These are phyloP conservation scores for Aciculoconidium aculeatum DNA, from an alignment of 805 yeast genomes.

Conservation along the genomic window DNA sequence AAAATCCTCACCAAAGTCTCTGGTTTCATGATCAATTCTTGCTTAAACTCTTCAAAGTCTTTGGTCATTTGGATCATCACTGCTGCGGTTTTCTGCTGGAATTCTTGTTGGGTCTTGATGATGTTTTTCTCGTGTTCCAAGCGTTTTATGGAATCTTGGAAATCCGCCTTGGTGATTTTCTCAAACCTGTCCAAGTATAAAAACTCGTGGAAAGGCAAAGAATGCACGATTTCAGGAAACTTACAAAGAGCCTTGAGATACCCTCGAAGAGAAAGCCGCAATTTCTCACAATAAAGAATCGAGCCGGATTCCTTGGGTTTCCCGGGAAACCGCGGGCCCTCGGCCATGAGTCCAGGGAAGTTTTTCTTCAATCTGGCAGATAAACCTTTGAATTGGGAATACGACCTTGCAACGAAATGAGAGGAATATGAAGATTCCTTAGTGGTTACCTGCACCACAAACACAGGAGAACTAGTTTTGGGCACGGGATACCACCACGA, in stretches of 20 bases:
- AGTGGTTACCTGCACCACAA: neutral
- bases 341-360: constrained; percentile 59
- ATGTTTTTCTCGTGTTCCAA: constrained; percentile 53
- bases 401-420: constrained; percentile 55
- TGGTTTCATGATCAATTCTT: constrained; percentile 42
- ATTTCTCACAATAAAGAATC: constrained; percentile 24
- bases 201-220: constrained; percentile 49
- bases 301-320: constrained; percentile 10
- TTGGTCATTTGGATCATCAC: constrained; percentile 50
- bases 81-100: constrained; percentile 62
- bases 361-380: constrained; percentile 44
- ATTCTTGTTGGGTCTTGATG: constrained; percentile 57
- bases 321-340: constrained; percentile 3
- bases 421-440: constrained; percentile 5
- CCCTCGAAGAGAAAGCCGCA: constrained; percentile 72
- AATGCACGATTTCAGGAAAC: constrained; percentile 50
- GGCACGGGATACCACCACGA: too few species aligned
- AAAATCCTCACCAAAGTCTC: constrained; percentile 59
- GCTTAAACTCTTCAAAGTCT: constrained; percentile 56
- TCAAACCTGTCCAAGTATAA: constrained; percentile 32
- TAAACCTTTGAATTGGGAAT: constrained; percentile 60
- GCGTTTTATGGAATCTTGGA: constrained; percentile 53
- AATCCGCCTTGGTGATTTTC: constrained; percentile 37
- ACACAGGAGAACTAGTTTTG: constrained; percentile 4
- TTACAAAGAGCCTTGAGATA: constrained; percentile 52